Conservation (phyloP, 768 basidiomycete species). For the Hydnomerulius pinastri region DNA sequence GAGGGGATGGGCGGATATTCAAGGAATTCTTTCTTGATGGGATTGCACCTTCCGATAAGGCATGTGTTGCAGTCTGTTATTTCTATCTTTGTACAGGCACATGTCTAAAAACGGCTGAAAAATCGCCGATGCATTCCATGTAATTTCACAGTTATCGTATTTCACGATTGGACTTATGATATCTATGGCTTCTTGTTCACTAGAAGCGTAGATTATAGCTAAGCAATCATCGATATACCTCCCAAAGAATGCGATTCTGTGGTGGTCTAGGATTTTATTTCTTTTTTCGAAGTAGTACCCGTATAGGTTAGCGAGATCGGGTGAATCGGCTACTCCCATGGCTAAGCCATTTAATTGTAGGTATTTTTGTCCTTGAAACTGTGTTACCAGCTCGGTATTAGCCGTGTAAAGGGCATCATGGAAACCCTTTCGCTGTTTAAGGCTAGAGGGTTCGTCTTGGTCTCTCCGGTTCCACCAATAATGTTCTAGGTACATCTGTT, state of each 20-base stretch:
- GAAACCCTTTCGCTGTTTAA: background rate
- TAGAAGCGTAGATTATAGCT: conserved; percentile 4
- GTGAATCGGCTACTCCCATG: conserved; percentile 33
- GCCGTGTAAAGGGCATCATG: conserved; percentile 12
- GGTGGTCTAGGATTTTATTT: conserved; percentile 10
- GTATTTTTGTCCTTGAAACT: conserved; percentile 23
- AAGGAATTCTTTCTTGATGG: too few relatives aligned
- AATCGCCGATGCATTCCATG: background rate
- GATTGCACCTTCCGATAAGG: too few relatives aligned
- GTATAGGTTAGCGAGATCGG: conserved; percentile 35
- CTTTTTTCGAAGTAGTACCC: conserved; percentile 11
- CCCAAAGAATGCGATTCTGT: conserved; percentile 27
- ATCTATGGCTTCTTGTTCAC: background rate
- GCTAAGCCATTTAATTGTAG: conserved; percentile 30
- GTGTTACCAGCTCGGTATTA: conserved; percentile 22
- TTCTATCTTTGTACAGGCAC: too few relatives aligned
- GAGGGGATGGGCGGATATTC: background rate
- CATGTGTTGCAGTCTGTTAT: too few relatives aligned
- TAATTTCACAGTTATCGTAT: conserved; percentile 20
- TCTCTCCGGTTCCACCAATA: background rate
- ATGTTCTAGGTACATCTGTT: too few relatives aligned
- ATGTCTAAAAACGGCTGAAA: too few relatives aligned
- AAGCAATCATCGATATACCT: conserved; percentile 37
- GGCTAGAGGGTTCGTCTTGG: background rate
- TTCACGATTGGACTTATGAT: conserved; percentile 8